phyloP scores from a whole-genome alignment of 1,284 basidiomycete genomes.

The Exsudoporus floridanus region DNA sequence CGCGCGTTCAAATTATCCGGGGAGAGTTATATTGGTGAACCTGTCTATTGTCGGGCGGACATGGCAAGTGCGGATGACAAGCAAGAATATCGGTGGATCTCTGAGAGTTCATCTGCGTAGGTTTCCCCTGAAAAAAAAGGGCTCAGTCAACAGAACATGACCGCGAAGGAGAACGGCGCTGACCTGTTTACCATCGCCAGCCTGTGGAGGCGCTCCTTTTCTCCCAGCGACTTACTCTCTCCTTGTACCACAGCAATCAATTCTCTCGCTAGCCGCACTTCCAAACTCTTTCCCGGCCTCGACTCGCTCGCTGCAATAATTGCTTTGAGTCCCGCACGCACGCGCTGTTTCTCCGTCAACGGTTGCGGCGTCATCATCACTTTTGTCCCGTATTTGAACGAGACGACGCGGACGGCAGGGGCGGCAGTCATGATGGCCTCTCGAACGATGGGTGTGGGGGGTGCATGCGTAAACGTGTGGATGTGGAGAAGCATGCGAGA shows the following conservation, averaged over 20 bases:
- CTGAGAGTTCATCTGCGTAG: conserved; percentile 11
- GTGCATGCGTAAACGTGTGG: conserved; percentile 70
- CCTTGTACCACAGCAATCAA: conserved; percentile 68
- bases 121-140: conserved; percentile 24
- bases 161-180: conserved; percentile 21
- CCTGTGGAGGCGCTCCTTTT: conserved; percentile 53
- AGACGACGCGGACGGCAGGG: conserved; percentile 61
- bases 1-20: not conserved
- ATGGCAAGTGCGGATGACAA: not conserved
- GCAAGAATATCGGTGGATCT: not conserved
- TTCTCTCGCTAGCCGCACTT: conserved; percentile 74
- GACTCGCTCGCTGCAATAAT: conserved; percentile 61
- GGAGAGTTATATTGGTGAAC: not conserved
- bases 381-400: conserved; percentile 59
- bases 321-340: conserved; percentile 63
- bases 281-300: conserved; percentile 51
- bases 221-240: conserved; percentile 51
- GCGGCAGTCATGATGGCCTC: conserved; percentile 64
- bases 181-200: conserved; percentile 81
- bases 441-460: conserved; percentile 76
- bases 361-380: conserved; percentile 63
- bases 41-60: too few relatives aligned
- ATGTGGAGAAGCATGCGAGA: conserved; percentile 67
- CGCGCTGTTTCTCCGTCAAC: conserved; percentile 76
- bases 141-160: not conserved